A percentile compares a stretch with the other conserved stretches of the same genome.
Conservation (phyloP, 179 eudicot genomes). For the Vitellaria paradoxa region DNA sequence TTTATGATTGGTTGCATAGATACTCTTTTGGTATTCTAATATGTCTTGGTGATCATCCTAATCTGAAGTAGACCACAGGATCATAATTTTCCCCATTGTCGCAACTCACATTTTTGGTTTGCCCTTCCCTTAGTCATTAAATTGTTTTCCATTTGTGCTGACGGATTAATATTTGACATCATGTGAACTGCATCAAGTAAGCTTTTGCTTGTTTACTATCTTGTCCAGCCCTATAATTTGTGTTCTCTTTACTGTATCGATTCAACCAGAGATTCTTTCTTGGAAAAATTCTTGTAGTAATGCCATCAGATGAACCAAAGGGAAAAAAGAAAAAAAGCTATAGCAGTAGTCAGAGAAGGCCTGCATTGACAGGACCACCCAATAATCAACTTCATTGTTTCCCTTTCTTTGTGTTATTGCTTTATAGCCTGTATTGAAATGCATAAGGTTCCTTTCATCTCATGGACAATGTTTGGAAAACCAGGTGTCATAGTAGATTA, state of each 20-base stretch:
- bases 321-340: too few species aligned
- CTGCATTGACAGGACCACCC: too few species aligned
- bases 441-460: background rate
- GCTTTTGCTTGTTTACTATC: background rate
- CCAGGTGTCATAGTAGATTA: too few species aligned
- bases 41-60: too few species aligned
- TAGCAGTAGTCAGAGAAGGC: too few species aligned
- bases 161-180: background rate
- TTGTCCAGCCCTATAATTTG: background rate
- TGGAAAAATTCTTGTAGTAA: background rate
- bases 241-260: background rate
- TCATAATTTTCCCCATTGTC: too few species aligned
- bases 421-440: background rate
- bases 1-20: background rate
- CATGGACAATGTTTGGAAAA: too few species aligned
- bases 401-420: background rate
- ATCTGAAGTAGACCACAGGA: background rate
- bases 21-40: background rate
- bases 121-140: background rate
- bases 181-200: background rate
- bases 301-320: too few species aligned
- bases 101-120: background rate
- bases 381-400: background rate
- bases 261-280: background rate
- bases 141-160: background rate